Evolutionary conservation across 192 early-diverging fungal genomes (phyloP).

Genomic region (Podochytrium sp.): DNA sequence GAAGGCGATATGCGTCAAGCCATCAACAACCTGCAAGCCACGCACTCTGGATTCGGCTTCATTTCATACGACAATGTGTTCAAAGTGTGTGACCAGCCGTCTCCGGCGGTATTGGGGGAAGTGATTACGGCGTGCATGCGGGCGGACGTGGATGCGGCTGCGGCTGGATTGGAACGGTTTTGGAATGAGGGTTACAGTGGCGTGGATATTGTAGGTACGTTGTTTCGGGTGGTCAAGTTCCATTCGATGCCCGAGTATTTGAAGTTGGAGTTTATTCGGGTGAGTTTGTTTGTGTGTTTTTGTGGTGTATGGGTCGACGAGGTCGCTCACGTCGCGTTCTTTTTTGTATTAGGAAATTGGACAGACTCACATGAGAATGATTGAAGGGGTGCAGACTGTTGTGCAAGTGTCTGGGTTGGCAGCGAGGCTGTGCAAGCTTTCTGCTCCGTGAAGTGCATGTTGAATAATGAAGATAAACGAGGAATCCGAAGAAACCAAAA

Average conservation of each 20-base stretch:
- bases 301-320: not conserved
- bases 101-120: conserved; percentile 77
- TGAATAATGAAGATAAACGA: not conserved
- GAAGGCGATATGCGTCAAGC: conserved; percentile 99
- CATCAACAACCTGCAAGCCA: conserved; percentile 94
- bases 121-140: conserved; percentile 75
- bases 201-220: conserved; percentile 87
- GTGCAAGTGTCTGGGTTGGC: conserved; percentile 88
- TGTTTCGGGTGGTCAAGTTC: conserved; percentile 89
- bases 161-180: conserved; percentile 66
- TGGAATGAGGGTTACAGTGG: conserved; percentile 86
- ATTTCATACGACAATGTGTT: conserved; percentile 91
- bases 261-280: conserved; percentile 86
- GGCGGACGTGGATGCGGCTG: conserved; percentile 73
- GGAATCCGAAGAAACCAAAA: not conserved
- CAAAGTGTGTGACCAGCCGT: conserved; percentile 97
- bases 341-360: conserved; percentile 79
- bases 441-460: not conserved
- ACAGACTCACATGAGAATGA: conserved; percentile 85
- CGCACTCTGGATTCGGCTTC: conserved; percentile 82
- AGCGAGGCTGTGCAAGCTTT: conserved; percentile 56
- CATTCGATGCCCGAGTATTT: conserved; percentile 76
- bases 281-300: conserved; percentile 27
- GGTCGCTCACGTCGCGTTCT: not conserved
- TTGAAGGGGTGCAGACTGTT: conserved; percentile 83